Percentiles rank a stretch among this genome's conserved stretches.
phyloP scores from a whole-genome alignment of 345 rosid genomes.

The Eucalyptus curtisii region DNA sequence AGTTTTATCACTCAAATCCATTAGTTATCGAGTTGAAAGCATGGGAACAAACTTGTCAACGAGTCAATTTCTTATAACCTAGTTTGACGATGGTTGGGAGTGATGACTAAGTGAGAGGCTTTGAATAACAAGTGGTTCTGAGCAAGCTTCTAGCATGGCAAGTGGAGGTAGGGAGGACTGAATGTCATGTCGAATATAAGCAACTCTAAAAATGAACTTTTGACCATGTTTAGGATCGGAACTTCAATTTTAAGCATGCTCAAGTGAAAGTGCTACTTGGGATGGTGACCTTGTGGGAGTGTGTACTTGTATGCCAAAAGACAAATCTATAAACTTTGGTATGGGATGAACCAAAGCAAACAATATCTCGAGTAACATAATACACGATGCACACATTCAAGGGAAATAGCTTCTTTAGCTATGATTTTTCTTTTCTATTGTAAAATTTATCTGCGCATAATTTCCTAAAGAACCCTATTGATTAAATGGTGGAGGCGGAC shows the following conservation, averaged over 20 bases:
- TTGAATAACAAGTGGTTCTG: rapidly evolving
- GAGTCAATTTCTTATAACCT: neutral
- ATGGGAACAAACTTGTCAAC: neutral
- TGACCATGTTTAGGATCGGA: neutral
- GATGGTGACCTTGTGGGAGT: neutral
- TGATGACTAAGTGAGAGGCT: neutral
- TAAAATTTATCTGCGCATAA: neutral
- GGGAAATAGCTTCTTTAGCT: neutral
- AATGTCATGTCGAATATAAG: neutral
- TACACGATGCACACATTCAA: neutral
- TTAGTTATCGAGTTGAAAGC: neutral
- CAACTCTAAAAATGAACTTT: neutral
- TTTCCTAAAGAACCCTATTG: neutral
- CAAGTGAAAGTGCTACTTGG: neutral
- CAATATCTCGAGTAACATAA: neutral
- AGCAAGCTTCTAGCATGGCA: neutral
- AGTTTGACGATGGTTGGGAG: neutral
- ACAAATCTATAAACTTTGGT: neutral
- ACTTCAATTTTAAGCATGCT: neutral
- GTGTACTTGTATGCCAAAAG: neutral
- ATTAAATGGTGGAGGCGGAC: neutral
- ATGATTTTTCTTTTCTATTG: neutral
- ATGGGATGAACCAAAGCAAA: neutral
- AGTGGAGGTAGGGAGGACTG: neutral
- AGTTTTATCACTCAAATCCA: neutral